A percentile compares a stretch with the other conserved stretches of the same genome.
These are phyloP conservation scores for Rhinocladiella similis DNA, from an alignment of 2,329 filamentous ascomycete species.

Conservation along the genomic window DNA sequence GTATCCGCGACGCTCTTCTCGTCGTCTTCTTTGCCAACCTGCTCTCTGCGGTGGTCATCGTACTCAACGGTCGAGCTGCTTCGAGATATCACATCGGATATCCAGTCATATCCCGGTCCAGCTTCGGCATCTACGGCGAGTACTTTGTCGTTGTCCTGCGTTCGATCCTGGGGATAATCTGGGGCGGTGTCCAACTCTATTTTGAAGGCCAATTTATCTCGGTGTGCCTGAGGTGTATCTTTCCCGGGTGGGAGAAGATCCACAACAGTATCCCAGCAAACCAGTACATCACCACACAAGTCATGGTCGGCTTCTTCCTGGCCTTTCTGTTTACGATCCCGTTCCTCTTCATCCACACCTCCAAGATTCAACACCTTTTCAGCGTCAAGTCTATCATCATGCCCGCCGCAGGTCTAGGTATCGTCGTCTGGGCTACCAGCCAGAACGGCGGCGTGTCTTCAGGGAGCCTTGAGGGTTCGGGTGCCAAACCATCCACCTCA, in stretches of 20 bases:
- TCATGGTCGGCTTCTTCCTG: slow-evolving; percentile 30
- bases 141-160: slow-evolving; percentile 37
- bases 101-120: slow-evolving; percentile 33
- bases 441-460: slow-evolving; percentile 28
- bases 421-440: slow-evolving; percentile 38
- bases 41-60: slow-evolving; percentile 27
- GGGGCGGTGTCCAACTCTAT: slow-evolving; percentile 32
- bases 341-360: slow-evolving; percentile 38
- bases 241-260: slow-evolving; percentile 29
- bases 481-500: slow-evolving; percentile 18
- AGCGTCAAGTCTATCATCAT: slow-evolving; percentile 39
- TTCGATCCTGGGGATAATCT: slow-evolving; percentile 40
- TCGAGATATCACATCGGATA: slow-evolving; percentile 33
- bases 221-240: slow-evolving; percentile 32
- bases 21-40: slow-evolving; percentile 30
- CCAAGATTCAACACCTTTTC: slow-evolving; percentile 39
- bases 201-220: slow-evolving; percentile 31
- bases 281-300: slow-evolving; percentile 31
- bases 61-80: slow-evolving; percentile 30
- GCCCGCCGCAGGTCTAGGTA: slow-evolving; percentile 38
- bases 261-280: slow-evolving; percentile 30
- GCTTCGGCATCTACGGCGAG: slow-evolving; percentile 35
- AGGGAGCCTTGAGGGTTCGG: slow-evolving; percentile 7
- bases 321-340: slow-evolving; percentile 31
- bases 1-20: slow-evolving; percentile 26